A percentile compares a stretch with the other conserved stretches of the same genome.
Conservation (phyloP, 352 stramenopile species). For the Plasmopara muralis region DNA sequence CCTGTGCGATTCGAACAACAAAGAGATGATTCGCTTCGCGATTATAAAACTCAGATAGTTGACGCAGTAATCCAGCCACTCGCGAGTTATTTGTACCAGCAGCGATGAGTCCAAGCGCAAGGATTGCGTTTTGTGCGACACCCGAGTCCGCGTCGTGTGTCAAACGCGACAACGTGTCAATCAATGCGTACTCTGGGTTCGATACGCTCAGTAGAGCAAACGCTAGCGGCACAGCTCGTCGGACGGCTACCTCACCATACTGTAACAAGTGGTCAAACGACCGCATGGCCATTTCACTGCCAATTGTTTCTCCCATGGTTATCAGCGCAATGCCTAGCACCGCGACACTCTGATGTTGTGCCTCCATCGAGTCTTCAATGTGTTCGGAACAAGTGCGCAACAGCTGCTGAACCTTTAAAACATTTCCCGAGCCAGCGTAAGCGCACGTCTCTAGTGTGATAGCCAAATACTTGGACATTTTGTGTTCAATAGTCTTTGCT, state of each 20-base stretch:
- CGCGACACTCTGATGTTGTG: conserved; percentile 90
- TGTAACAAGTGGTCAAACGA: conserved; percentile 99
- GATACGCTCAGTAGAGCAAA: conserved; percentile 95
- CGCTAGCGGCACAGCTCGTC: conserved; percentile 94
- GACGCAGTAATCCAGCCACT: conserved; percentile 95
- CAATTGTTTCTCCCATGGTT: conserved; percentile 96
- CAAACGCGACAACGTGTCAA: conserved; percentile 97
- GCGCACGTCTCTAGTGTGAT: conserved; percentile 97
- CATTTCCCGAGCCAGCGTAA: conserved; percentile 98
- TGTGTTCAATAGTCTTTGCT: conserved; percentile 97
- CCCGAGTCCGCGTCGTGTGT: conserved; percentile 96
- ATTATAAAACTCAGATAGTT: conserved; percentile 97
- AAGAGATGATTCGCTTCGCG: conserved; percentile 97
- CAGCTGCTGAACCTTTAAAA: conserved; percentile 98
- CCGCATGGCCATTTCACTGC: conserved; percentile 97
- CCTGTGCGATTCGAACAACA: conserved; percentile 97
- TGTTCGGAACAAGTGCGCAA: conserved; percentile 97
- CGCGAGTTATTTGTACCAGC: conserved; percentile 99
- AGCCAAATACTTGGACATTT: conserved; percentile 94
- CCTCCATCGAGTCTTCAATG: conserved; percentile 73
- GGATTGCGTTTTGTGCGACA: conserved; percentile 96
- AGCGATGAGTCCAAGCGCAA: conserved; percentile 94
- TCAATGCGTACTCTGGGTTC: conserved; percentile 94
- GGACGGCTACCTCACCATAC: conserved; percentile 97
- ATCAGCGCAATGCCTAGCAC: conserved; percentile 98